Evolutionary conservation across 106 monocot genomes (phyloP), one percentile per base, ranked within the genome.

Genomic region (Apostasia shenzhenica): DNA sequence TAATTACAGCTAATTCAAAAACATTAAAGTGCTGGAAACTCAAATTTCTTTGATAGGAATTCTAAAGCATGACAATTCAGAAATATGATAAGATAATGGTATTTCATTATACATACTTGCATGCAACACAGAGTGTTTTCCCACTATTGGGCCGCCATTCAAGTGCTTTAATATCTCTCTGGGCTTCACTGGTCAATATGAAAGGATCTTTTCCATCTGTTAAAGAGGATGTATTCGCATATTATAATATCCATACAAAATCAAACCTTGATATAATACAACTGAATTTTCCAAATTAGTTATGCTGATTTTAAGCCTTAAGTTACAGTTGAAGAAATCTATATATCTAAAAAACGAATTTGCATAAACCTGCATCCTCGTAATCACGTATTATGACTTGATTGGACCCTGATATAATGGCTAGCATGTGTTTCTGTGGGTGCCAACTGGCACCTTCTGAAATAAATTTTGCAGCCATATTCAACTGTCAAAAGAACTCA

Each of bases 101-200:
- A 13, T 37, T 26, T n/a, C 14, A 66, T 47, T 52, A 63, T 66
- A 60, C 89, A 76, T 76, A 88, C 97, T 81, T 88, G 85, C 90
- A 87, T 55, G 83, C 90, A 74, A 99, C 82, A 71, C 85, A 74
- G 51, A 99, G 79, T 68, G 79, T 83, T 72, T 81, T 99, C 44
- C 99, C 99, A 78, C 93, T 82, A 37, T 90, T 90, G 55, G 93
- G 93, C 72, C 99, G 84, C 99, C 99, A 99, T 67, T 83, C 81
- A 48, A 99, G 64, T 48, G 79, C 52, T 73, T 85, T 88, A 63
- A 99, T 70, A 45, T 86, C 80, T 73, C 76, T 87, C 78, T 93
- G 99, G 40, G 67, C 79, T 75, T 92, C 93, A 66, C 85, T 83
- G 41, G 72, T 84, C 83, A 99, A 76, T 69, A 90, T 74, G 61